These are phyloP conservation scores for Inonotus obliquus DNA, from an alignment of 1,284 basidiomycete species.

Conservation along the genomic window DNA sequence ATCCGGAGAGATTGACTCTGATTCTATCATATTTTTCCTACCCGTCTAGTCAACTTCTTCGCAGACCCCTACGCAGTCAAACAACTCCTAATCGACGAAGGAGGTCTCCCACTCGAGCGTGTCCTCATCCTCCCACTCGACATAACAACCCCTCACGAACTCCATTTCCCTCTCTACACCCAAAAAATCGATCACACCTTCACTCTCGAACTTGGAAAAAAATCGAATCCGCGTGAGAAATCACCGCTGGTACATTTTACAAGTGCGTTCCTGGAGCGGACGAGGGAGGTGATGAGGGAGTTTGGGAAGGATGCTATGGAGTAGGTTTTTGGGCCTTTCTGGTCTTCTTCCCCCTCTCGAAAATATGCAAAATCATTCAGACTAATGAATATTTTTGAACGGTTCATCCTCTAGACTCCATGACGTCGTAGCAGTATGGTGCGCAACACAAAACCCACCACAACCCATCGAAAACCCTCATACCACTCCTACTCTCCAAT, in stretches of 20 bases:
- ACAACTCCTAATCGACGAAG: constrained; percentile 46
- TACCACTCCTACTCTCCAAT: constrained; percentile 30
- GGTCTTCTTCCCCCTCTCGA: too few relatives aligned
- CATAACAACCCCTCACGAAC: constrained; percentile 73
- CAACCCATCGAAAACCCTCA: constrained; percentile 24
- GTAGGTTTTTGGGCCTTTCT: constrained; percentile 13
- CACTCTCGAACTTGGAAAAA: constrained; percentile 37
- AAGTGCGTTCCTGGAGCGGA: constrained; percentile 71
- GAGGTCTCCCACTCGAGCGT: constrained; percentile 53
- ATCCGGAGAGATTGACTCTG: too few relatives aligned
- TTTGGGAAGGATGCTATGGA: constrained; percentile 83
- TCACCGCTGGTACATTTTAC: constrained; percentile 68
- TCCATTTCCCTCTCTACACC: constrained; percentile 67
- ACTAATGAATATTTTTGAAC: too few relatives aligned
- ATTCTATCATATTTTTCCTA: too few relatives aligned
- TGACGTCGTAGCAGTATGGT: constrained; percentile 81
- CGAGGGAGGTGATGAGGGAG: constrained; percentile 64
- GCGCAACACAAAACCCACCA: constrained; percentile 64
- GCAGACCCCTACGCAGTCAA: constrained; percentile 88
- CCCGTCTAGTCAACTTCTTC: constrained; percentile 90
- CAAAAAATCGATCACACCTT: constrained; percentile 52
- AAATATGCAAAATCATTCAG: too few relatives aligned
- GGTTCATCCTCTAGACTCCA: too few relatives aligned
- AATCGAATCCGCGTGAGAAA: constrained; percentile 41
- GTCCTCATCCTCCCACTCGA: constrained; percentile 78